Evolutionary conservation across 2,329 filamentous ascomycete genomes (phyloP).

Genomic region (Tolypocladium sp.): DNA sequence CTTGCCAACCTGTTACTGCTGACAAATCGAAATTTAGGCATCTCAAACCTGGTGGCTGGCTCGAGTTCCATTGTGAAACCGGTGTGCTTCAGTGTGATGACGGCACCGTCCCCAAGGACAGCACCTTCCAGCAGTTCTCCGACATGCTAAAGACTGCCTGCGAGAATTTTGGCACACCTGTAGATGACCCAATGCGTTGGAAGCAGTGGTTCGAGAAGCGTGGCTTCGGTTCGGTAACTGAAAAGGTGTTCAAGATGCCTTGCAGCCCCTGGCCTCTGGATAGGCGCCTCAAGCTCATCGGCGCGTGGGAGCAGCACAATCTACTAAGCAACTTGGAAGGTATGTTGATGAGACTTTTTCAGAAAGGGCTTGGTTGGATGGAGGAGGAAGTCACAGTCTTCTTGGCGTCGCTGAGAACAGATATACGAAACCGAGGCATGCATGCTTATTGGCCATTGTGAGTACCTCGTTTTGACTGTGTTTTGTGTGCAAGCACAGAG

Average conservation of each 20-base stretch:
- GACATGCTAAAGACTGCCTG: conserved; percentile 15
- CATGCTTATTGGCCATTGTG: conserved; percentile 24
- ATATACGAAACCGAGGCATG: conserved; percentile 16
- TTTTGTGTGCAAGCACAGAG: too few species aligned
- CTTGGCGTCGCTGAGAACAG: conserved; percentile 15
- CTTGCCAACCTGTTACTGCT: too few species aligned
- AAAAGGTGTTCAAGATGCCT: conserved; percentile 36
- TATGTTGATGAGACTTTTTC: conserved; percentile 21
- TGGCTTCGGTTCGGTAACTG: conserved; percentile 39
- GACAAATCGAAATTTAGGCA: conserved; percentile 5
- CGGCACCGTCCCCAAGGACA: conserved; percentile 16
- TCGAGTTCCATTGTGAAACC: conserved; percentile 21
- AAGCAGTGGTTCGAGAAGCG: conserved; percentile 30
- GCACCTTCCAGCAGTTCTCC: conserved; percentile 11
- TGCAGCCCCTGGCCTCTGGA: conserved; percentile 39
- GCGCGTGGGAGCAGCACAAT: conserved; percentile 16
- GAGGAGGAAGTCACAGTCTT: conserved; percentile 17
- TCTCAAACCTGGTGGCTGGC: conserved; percentile 23
- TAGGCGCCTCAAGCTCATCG: conserved; percentile 37
- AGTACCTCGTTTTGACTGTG: conserved; percentile 5
- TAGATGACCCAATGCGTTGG: conserved; percentile 15
- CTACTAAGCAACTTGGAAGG: conserved; percentile 14
- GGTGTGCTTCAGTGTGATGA: conserved; percentile 21
- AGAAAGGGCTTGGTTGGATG: conserved; percentile 19
- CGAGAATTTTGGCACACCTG: conserved; percentile 16